Percentiles rank a stretch among this genome's conserved stretches.
Evolutionary conservation across 345 rosid species (phyloP).

Genomic region (Psidium guajava): DNA sequence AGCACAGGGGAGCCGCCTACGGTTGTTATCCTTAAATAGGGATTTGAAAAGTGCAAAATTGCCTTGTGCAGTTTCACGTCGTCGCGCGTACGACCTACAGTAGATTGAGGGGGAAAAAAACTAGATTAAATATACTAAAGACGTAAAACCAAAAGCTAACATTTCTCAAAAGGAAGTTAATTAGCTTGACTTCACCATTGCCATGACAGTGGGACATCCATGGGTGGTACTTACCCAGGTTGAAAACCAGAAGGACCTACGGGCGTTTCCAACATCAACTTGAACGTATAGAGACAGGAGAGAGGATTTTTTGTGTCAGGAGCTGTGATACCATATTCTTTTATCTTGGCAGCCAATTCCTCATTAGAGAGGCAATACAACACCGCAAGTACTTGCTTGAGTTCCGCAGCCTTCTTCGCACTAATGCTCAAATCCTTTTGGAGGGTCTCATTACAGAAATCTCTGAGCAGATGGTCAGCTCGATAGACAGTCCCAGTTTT

Average conservation of each 20-base stretch:
- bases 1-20: constrained; percentile 86
- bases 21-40: constrained; percentile 73
- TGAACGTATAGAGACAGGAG: constrained; percentile 87
- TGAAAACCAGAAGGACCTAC: constrained; percentile 83
- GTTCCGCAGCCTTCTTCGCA: constrained; percentile 67
- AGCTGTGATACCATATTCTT: constrained; percentile 66
- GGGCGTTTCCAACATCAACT: constrained; percentile 88
- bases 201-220: too few relatives aligned
- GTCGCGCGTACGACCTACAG: constrained; percentile 63
- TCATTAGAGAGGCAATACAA: constrained; percentile 66
- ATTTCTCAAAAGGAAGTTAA: not conserved
- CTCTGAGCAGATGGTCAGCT: constrained; percentile 21
- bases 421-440: constrained; percentile 65
- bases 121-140: too few relatives aligned
- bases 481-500: too few relatives aligned
- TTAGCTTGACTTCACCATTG: too few relatives aligned
- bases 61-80: constrained; percentile 90
- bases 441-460: constrained; percentile 69
- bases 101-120: constrained; percentile 3
- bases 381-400: constrained; percentile 62
- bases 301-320: constrained; percentile 76
- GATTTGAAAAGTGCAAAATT: constrained; percentile 84
- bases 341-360: constrained; percentile 66
- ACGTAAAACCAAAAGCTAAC: not conserved
- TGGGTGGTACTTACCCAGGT: constrained; percentile 42